A percentile compares a stretch with the other conserved stretches of the same genome.
Evolutionary conservation across 768 basidiomycete genomes (phyloP).

Genomic region (Russula dissimulans): DNA sequence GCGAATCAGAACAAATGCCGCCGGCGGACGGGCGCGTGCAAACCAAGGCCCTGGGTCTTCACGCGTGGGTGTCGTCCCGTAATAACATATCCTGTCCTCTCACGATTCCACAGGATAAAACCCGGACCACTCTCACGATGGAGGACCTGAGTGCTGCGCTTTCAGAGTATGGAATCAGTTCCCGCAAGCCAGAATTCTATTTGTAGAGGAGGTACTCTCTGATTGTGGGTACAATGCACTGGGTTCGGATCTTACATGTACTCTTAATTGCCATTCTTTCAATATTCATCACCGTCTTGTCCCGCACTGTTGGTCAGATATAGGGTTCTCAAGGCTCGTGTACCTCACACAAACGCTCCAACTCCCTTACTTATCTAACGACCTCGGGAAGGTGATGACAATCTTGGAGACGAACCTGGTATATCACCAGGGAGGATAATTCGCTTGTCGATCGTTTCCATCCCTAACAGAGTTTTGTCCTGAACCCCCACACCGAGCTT

Average conservation of each 20-base stretch:
- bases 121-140: constrained; percentile 92
- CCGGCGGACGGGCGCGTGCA: constrained; percentile 59
- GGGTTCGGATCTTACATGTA: constrained; percentile 11
- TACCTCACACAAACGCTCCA: neutral
- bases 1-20: constrained; percentile 83
- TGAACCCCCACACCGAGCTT: constrained; percentile 32
- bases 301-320: neutral
- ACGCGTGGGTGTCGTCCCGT: constrained; percentile 39
- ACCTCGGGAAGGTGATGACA: constrained; percentile 35
- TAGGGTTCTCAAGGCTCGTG: neutral
- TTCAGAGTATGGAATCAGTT: constrained; percentile 91
- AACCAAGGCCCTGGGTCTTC: constrained; percentile 53
- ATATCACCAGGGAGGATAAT: too few species aligned
- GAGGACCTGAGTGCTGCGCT: constrained; percentile 91
- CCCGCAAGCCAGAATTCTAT: constrained; percentile 92
- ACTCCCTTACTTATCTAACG: constrained; percentile 22
- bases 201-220: constrained; percentile 35
- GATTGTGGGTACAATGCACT: constrained; percentile 4
- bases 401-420: too few species aligned
- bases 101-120: constrained; percentile 57
- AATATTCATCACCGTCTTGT: constrained; percentile 5
- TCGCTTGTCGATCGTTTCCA: constrained; percentile 22
- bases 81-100: neutral
- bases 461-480: constrained; percentile 52
- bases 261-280: constrained; percentile 9